Evolutionary conservation across 257 asterid species (phyloP), one percentile per base, ranked within the genome.

Genomic region (Eustoma russellianum): DNA sequence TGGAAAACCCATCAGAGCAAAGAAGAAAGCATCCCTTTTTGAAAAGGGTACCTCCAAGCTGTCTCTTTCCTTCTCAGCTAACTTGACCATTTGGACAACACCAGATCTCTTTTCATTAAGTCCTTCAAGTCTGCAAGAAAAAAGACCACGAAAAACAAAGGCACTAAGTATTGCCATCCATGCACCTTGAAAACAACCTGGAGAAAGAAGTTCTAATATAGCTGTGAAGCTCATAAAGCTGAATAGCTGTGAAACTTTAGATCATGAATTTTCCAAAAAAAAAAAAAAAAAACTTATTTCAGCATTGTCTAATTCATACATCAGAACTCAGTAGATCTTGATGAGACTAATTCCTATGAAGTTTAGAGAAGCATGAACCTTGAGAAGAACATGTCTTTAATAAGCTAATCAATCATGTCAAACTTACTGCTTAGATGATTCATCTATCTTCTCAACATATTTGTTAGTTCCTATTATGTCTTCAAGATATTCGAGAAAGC

Each of bases 401-500:
- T 28, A 57, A 38, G 7, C 24, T 50, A 38, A 38, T 15, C 13
- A 38, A 13, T 41, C 6, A 33, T 7, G 47, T 5, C 35, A 24
- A 52, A 75, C 98, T 71, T 67, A 92, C 99, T 88, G 77, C 67
- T 88, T 88, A 54, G 67, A 83, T 35, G 97, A 79, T 60, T 88
- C 99, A 33, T 92, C 99, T 66, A 92, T 92, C 77, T 79, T 88
- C 73, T 88, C 95, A 1, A 92, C 95, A 48, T 88, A 92, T 83
- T 84, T 88, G 80, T 83, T 70, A 51, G 99, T 92, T 70, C 99
- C 97, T 64, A 92, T 88, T 56, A 92, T 92, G 71, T 92, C 99
- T 81, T 92, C 97, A 11, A 92, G 88, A 74, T 92, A 92, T 79
- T 92, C 99, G 7, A 88, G 95, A 77, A 92, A 92, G 45, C 99